phyloP scores from a whole-genome alignment of 768 basidiomycete species.

The Pleurotus salmoneostramineus region DNA sequence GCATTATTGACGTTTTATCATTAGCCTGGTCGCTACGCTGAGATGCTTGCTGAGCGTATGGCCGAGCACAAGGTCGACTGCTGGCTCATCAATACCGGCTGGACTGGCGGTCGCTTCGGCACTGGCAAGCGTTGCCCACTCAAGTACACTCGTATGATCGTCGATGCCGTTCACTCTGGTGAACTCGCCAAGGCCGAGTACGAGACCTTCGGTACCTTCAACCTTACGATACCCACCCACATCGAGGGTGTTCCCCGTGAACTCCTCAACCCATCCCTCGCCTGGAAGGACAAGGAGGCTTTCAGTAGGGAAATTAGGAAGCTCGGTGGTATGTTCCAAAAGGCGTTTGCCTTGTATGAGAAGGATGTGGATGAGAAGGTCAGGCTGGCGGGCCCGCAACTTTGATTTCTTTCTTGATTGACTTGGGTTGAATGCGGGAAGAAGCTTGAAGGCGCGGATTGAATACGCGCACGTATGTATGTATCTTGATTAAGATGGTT shows the following conservation, averaged over 20 bases:
- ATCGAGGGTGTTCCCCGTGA: constrained; percentile 89
- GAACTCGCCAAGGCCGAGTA: constrained; percentile 83
- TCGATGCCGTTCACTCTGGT: constrained; percentile 96
- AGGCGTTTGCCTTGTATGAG: constrained; percentile 92
- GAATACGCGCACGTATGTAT: background rate
- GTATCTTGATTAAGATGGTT: background rate
- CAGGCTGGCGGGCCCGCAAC: constrained; percentile 71
- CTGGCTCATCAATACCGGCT: constrained; percentile 99
- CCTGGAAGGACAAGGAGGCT: constrained; percentile 87
- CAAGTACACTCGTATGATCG: constrained; percentile 92
- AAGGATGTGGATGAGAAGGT: constrained; percentile 80
- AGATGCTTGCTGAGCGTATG: constrained; percentile 97
- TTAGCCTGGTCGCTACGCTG: constrained; percentile 88
- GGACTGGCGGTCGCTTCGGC: constrained; percentile 94
- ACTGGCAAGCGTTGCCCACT: constrained; percentile 92
- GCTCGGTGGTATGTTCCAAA: constrained; percentile 90
- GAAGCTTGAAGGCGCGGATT: too few relatives aligned
- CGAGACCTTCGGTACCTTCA: constrained; percentile 82
- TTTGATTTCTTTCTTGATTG: constrained; percentile 19
- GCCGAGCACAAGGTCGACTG: constrained; percentile 83
- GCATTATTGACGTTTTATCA: constrained; percentile 3
- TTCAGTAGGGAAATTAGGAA: constrained; percentile 87
- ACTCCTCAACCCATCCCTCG: constrained; percentile 81
- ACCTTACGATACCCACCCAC: constrained; percentile 76
- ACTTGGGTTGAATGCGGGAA: background rate